These are phyloP conservation scores for Polygonum aviculare DNA, from an alignment of 148 eudicot species.

Conservation along the genomic window DNA sequence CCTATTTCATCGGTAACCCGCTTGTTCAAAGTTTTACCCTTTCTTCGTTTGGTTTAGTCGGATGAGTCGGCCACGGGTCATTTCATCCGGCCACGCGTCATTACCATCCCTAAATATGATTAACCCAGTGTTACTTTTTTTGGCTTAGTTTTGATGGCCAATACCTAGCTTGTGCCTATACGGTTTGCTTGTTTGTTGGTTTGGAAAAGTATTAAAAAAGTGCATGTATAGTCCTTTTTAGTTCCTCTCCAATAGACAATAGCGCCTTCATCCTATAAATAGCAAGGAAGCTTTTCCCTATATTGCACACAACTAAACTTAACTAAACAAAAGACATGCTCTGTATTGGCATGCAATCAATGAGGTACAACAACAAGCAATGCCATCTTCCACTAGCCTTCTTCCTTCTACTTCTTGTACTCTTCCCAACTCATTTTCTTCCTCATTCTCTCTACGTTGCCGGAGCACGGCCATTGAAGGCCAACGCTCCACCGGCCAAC, in stretches of 20 bases:
- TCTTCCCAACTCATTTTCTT: conserved; percentile 1
- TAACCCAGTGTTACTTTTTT: no score
- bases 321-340: not conserved
- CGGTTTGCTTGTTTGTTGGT: not conserved
- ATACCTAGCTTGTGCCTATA: not conserved
- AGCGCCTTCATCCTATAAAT: not conserved
- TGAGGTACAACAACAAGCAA: not conserved
- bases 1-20: no score
- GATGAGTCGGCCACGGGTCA: no score
- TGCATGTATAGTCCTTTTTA: not conserved
- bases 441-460: not conserved
- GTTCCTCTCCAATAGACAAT: not conserved
- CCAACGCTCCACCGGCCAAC: not conserved
- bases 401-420: not conserved
- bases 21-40: no score
- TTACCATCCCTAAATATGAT: no score
- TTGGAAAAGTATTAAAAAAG: not conserved
- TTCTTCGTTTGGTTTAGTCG: no score
- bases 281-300: not conserved
- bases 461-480: conserved; percentile 3
- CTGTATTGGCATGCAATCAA: conserved; percentile 1
- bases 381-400: not conserved
- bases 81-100: no score
- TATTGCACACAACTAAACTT: not conserved
- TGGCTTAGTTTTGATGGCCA: no score